Percentiles rank a stretch among this genome's conserved stretches.
These are phyloP conservation scores for Eucalyptus camaldulensis DNA, from an alignment of 345 rosid genomes.

Conservation along the genomic window DNA sequence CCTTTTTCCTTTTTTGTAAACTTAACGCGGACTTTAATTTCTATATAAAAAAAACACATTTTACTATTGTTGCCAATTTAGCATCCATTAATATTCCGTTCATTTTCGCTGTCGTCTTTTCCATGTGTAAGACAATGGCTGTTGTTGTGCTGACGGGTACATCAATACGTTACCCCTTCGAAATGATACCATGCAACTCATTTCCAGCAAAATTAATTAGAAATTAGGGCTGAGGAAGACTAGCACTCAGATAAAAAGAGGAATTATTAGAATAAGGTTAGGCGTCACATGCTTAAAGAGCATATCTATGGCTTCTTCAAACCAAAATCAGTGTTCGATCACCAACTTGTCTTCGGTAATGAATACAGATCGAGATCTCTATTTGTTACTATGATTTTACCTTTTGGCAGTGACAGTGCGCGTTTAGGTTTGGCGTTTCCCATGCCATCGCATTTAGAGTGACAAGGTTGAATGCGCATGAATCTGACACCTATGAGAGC, in stretches of 20 bases:
- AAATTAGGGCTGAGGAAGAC: background rate
- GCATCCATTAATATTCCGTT: background rate
- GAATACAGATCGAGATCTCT: too few relatives aligned
- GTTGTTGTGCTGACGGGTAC: background rate
- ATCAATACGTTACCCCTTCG: background rate
- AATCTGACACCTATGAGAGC: background rate
- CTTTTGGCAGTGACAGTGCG: accelerated
- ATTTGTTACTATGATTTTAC: too few relatives aligned
- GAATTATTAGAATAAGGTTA: too few relatives aligned
- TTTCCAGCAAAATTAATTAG: background rate
- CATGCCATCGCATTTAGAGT: background rate
- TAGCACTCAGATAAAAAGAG: background rate
- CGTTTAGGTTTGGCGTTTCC: accelerated
- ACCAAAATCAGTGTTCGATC: too few relatives aligned
- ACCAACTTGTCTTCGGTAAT: too few relatives aligned
- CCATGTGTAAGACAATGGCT: background rate
- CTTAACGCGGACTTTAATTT: background rate
- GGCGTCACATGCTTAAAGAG: background rate
- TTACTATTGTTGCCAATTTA: background rate
- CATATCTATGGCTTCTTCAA: background rate
- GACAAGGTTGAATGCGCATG: background rate
- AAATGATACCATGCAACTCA: background rate
- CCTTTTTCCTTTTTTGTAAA: background rate
- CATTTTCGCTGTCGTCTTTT: background rate
- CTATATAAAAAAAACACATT: background rate